These are phyloP conservation scores for Podospora australis DNA, from an alignment of 495 filamentous ascomycete genomes.

Conservation along the genomic window DNA sequence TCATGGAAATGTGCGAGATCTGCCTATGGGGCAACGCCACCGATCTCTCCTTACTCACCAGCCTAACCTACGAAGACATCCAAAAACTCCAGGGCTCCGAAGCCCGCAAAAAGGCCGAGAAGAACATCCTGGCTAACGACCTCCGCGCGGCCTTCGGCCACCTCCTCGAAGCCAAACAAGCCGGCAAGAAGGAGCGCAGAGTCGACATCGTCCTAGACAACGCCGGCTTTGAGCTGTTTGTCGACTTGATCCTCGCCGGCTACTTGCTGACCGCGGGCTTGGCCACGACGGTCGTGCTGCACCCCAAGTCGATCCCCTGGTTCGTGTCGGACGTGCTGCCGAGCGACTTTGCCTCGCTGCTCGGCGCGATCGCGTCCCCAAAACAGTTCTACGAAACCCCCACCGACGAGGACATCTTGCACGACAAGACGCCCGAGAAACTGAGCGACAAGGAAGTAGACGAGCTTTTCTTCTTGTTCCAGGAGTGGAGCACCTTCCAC, in stretches of 20 bases:
- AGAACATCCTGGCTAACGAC: slow-evolving; percentile 87
- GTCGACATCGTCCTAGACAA: slow-evolving; percentile 96
- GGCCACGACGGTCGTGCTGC: slow-evolving; percentile 81
- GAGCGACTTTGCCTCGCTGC: slow-evolving; percentile 70
- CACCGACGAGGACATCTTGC: slow-evolving; percentile 55
- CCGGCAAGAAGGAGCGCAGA: slow-evolving; percentile 48
- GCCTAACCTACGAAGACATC: slow-evolving; percentile 88
- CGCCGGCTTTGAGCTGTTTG: slow-evolving; percentile 92
- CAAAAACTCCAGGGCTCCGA: slow-evolving; percentile 89
- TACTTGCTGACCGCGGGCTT: slow-evolving; percentile 77
- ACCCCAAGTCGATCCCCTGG: slow-evolving; percentile 93
- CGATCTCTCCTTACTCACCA: slow-evolving; percentile 84
- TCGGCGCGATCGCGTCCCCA: slow-evolving; percentile 68
- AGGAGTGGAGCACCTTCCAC: slow-evolving; percentile 72
- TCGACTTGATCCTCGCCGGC: slow-evolving; percentile 84
- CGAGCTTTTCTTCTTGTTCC: slow-evolving; percentile 69
- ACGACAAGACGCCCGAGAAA: slow-evolving; percentile 47
- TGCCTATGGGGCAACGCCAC: slow-evolving; percentile 98
- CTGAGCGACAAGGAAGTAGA: slow-evolving; percentile 61
- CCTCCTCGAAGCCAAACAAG: slow-evolving; percentile 59
- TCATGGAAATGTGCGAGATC: slow-evolving; percentile 92
- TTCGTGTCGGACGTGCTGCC: slow-evolving; percentile 94
- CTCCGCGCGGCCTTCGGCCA: slow-evolving; percentile 63
- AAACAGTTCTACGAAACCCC: slow-evolving; percentile 67
- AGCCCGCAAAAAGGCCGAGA: slow-evolving; percentile 74